Percentiles rank a stretch among this genome's conserved stretches.
These are phyloP conservation scores for Rhizophlyctis rosea DNA, from an alignment of 192 early-diverging fungal genomes.

Conservation along the genomic window DNA sequence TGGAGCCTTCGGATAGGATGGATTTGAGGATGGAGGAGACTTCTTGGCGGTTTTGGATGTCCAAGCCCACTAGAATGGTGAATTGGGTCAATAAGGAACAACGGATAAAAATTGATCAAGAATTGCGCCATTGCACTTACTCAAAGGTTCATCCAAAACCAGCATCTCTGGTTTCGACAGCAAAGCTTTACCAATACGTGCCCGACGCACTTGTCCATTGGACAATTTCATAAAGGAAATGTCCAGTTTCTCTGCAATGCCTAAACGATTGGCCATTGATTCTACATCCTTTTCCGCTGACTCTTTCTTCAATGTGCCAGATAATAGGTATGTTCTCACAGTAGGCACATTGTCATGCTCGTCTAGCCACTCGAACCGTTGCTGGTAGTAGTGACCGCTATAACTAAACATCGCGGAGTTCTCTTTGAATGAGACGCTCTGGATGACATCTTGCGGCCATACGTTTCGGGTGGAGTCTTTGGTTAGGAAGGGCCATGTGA, in stretches of 20 bases:
- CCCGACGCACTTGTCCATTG: slow-evolving; percentile 47
- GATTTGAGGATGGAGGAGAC: slow-evolving; percentile 31
- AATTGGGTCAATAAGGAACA: neutral
- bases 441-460: slow-evolving; percentile 4
- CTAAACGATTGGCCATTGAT: neutral
- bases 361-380: slow-evolving; percentile 47
- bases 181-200: slow-evolving; percentile 35
- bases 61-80: slow-evolving; percentile 48
- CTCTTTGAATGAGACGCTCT: slow-evolving; percentile 20
- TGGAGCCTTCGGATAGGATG: slow-evolving; percentile 11
- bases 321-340: neutral
- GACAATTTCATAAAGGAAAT: slow-evolving; percentile 45
- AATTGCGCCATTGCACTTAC: slow-evolving; percentile 31
- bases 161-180: slow-evolving; percentile 14
- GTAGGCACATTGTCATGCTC: slow-evolving; percentile 25
- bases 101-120: neutral
- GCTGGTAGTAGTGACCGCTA: slow-evolving; percentile 44
- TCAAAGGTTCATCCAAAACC: slow-evolving; percentile 55
- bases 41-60: slow-evolving; percentile 40
- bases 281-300: neutral
- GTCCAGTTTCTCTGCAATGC: slow-evolving; percentile 3
- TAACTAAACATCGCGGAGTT: slow-evolving; percentile 27
- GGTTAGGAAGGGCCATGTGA: slow-evolving; percentile 5
- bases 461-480: slow-evolving; percentile 14
- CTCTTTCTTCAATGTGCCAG: too few species aligned